Evolutionary conservation across 371 early-diverging fungal genomes (phyloP).

Genomic region (Encephalitozoon hellem): DNA sequence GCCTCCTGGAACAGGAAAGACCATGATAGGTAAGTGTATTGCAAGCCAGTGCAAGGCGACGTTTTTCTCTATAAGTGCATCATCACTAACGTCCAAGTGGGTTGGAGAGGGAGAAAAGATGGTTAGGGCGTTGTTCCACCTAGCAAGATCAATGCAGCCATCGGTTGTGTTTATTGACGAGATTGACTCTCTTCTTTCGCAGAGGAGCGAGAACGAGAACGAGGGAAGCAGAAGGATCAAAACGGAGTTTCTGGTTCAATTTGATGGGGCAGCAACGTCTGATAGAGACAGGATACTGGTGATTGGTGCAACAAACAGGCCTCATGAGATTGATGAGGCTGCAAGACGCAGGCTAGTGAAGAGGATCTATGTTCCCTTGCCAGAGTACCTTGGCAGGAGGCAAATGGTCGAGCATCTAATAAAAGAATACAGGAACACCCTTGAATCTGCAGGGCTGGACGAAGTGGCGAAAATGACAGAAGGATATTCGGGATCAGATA

Average conservation of each 20-base stretch:
- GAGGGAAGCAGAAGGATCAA: constrained; percentile 77
- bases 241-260: constrained; percentile 72
- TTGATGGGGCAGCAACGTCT: constrained; percentile 69
- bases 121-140: constrained; percentile 78
- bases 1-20: constrained; percentile 73
- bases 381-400: constrained; percentile 67
- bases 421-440: constrained; percentile 55
- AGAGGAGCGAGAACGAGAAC: constrained; percentile 74
- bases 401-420: constrained; percentile 66
- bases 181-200: constrained; percentile 79
- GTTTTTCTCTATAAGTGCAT: constrained; percentile 76
- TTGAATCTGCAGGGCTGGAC: constrained; percentile 65
- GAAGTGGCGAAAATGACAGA: constrained; percentile 64
- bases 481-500: constrained; percentile 85
- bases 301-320: constrained; percentile 70
- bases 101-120: constrained; percentile 88
- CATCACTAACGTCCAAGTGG: constrained; percentile 82
- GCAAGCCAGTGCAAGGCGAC: constrained; percentile 79
- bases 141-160: constrained; percentile 74
- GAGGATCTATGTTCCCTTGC: constrained; percentile 73
- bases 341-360: constrained; percentile 69
- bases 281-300: constrained; percentile 70
- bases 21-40: constrained; percentile 78
- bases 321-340: constrained; percentile 78
- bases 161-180: constrained; percentile 76